These are phyloP conservation scores for Salvia splendens DNA, from an alignment of 257 asterid species.

Conservation along the genomic window DNA sequence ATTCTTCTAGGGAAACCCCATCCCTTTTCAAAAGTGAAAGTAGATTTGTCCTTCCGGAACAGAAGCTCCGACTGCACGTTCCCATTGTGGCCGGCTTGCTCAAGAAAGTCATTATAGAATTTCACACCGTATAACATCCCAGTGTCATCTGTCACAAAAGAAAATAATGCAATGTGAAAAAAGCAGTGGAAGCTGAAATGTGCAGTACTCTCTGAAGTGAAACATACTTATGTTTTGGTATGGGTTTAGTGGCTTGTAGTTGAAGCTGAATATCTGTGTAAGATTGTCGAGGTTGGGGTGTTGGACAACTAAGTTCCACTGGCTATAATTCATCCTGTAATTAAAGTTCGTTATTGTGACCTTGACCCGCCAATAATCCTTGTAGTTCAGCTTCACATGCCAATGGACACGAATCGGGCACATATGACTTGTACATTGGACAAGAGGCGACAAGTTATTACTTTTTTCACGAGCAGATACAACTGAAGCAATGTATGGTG, in stretches of 20 bases:
- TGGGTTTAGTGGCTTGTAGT: conserved; percentile 74
- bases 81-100: conserved; percentile 75
- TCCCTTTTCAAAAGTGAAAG: conserved; percentile 75
- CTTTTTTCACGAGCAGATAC: conserved; percentile 57
- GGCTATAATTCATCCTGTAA: conserved; percentile 73
- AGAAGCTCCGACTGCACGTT: conserved; percentile 88
- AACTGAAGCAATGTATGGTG: conserved; percentile 75
- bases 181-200: background rate
- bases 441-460: conserved; percentile 59
- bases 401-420: conserved; percentile 90
- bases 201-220: background rate
- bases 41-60: conserved; percentile 65
- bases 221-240: conserved; percentile 73
- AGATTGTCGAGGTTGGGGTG: conserved; percentile 91
- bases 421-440: conserved; percentile 86
- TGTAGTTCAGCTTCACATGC: conserved; percentile 85
- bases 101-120: conserved; percentile 72
- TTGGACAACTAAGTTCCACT: conserved; percentile 84
- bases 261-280: conserved; percentile 81
- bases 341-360: conserved; percentile 79
- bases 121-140: conserved; percentile 82
- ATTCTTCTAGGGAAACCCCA: conserved; percentile 89
- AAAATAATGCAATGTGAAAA: background rate
- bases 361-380: conserved; percentile 87
- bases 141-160: conserved; percentile 61